A percentile compares a stretch with the other conserved stretches of the same genome.
These are phyloP conservation scores for Penicillium argentinense DNA, from an alignment of 495 filamentous ascomycete genomes.

Conservation along the genomic window DNA sequence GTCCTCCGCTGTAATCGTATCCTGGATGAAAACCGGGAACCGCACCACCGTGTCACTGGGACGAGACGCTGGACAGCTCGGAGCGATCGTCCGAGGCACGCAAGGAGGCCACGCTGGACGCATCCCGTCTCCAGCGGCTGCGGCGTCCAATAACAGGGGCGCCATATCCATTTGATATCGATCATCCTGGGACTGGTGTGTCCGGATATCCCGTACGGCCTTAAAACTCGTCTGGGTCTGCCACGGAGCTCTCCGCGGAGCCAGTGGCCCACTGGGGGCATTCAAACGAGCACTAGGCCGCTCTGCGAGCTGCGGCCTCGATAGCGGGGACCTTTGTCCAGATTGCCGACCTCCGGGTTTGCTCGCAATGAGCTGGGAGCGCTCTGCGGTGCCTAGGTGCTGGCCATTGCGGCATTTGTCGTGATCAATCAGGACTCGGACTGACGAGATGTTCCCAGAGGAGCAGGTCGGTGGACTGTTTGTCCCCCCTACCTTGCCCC, in stretches of 20 bases:
- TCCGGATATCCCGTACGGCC: slow-evolving; percentile 21
- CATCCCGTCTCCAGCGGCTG: slow-evolving; percentile 23
- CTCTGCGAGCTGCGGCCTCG: no score
- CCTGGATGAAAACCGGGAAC: slow-evolving; percentile 25
- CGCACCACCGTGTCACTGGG: no score
- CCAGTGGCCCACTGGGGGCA: slow-evolving; percentile 11
- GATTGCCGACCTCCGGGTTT: slow-evolving; percentile 3
- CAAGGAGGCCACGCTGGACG: slow-evolving; percentile 8
- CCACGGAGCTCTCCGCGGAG: slow-evolving; percentile 17
- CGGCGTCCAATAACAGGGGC: slow-evolving; percentile 28
- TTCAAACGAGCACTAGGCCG: no score
- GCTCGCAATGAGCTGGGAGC: no score
- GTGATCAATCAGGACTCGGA: no score
- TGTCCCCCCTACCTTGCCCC: no score
- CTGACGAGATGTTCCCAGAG: no score
- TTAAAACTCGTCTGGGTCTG: slow-evolving; percentile 4
- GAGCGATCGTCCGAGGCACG: slow-evolving; percentile 21
- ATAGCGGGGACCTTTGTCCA: slow-evolving; percentile 6
- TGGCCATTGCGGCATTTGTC: neutral
- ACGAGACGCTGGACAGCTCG: no score
- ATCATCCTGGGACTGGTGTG: slow-evolving; percentile 18
- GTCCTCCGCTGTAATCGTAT: slow-evolving; percentile 1
- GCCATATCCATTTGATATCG: slow-evolving; percentile 26
- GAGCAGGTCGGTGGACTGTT: no score
- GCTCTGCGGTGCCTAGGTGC: no score